phyloP scores from a whole-genome alignment of 148 eudicot species.

The Rhododendron ferrugineum region DNA sequence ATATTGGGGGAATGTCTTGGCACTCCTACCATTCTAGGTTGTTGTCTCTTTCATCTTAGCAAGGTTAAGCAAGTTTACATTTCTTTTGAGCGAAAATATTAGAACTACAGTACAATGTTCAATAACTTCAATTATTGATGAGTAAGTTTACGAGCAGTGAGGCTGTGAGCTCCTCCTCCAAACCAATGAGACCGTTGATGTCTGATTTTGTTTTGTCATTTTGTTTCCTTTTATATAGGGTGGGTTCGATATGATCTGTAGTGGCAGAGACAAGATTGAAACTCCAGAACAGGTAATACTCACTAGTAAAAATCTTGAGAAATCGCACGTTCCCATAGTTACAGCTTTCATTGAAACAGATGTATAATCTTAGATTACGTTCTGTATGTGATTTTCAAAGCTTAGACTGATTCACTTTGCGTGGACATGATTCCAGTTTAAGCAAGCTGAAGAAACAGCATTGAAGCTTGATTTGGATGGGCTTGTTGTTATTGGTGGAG shows the following conservation, averaged over 20 bases:
- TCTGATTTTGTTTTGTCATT: not conserved
- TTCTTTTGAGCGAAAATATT: not conserved
- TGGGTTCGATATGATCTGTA: conserved; percentile 95
- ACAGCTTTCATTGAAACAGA: not conserved
- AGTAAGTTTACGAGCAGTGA: not conserved
- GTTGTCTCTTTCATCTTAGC: not conserved
- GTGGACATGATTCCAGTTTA: conserved; percentile 51
- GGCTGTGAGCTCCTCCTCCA: not conserved
- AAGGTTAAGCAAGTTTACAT: not conserved
- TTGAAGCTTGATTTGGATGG: conserved; percentile 91
- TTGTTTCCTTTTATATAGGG: conserved; percentile 42
- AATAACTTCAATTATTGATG: not conserved
- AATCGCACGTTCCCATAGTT: not conserved
- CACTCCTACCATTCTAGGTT: not conserved
- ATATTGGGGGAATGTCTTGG: not conserved
- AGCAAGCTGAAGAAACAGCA: conserved; percentile 95
- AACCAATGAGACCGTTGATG: not conserved
- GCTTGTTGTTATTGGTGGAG: conserved; percentile 98
- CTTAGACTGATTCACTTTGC: conserved; percentile 10
- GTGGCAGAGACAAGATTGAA: conserved; percentile 99
- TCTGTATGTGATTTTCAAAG: not conserved
- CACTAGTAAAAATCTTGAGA: not conserved
- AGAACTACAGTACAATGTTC: not conserved
- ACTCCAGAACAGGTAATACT: conserved; percentile 87
- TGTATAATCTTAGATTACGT: not conserved